These are phyloP conservation scores for Nepenthes mirabilis DNA, from an alignment of 148 eudicot genomes.

Conservation along the genomic window DNA sequence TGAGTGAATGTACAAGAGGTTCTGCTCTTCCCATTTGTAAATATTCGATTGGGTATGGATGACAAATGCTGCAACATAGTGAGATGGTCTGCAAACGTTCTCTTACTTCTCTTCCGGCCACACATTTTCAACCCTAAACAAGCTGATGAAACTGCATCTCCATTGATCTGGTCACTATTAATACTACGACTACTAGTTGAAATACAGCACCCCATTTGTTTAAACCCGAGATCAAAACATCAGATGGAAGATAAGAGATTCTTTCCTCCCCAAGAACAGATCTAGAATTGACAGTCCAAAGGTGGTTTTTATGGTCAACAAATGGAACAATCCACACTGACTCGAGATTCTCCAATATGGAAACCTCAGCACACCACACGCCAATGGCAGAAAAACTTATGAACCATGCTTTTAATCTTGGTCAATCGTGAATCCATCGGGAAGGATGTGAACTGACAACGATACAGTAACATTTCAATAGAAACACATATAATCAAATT, in stretches of 20 bases:
- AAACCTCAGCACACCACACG: constrained; percentile 15
- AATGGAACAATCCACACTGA: neutral
- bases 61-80: constrained; percentile 49
- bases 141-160: constrained; percentile 33
- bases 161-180: constrained; percentile 50
- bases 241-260: constrained; percentile 5
- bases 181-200: constrained; percentile 54
- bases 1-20: constrained; percentile 87
- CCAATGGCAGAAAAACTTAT: constrained; percentile 11
- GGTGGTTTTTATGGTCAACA: neutral
- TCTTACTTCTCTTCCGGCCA: constrained; percentile 51
- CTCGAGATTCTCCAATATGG: neutral
- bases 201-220: constrained; percentile 78
- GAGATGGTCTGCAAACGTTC: constrained; percentile 47
- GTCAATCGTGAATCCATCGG: constrained; percentile 40
- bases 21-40: constrained; percentile 64
- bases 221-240: constrained; percentile 28
- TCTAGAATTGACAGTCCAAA: constrained; percentile 7
- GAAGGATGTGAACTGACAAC: constrained; percentile 13
- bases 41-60: constrained; percentile 66
- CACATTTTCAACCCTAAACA: constrained; percentile 36
- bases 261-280: constrained; percentile 7
- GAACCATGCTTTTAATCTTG: constrained; percentile 10
- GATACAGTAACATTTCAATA: constrained; percentile 21
- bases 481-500: neutral